Percentiles rank a stretch among this genome's conserved stretches.
Conservation (phyloP, 2,329 filamentous ascomycete genomes). For the Diaporthe nobilis region DNA sequence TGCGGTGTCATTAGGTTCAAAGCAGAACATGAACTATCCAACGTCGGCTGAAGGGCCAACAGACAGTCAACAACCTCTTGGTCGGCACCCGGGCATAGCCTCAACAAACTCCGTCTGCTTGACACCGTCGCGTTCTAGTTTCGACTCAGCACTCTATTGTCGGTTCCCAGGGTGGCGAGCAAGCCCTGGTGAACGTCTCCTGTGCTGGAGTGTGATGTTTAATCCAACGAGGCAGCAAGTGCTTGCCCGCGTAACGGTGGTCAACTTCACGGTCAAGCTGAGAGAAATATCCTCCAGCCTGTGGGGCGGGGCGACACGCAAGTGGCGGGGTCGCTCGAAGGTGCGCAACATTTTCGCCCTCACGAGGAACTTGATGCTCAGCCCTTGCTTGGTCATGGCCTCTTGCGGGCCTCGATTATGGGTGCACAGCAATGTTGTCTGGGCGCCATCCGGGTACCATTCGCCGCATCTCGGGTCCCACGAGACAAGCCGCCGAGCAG, state of each 20-base stretch:
- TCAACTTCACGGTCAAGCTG: neutral
- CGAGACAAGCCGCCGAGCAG: conserved; percentile 22
- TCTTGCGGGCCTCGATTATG: neutral
- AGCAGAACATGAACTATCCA: conserved; percentile 11
- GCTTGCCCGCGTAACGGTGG: neutral
- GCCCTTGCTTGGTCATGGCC: neutral
- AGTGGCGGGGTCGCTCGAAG: neutral
- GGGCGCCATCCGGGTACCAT: neutral
- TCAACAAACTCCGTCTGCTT: neutral
- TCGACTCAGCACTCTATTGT: neutral
- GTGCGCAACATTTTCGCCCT: neutral
- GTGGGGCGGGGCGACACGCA: neutral
- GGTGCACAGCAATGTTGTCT: neutral
- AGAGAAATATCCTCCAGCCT: neutral
- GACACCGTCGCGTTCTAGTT: conserved; percentile 5
- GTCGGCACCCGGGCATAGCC: neutral
- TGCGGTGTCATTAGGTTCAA: conserved; percentile 9
- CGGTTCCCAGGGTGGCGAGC: neutral
- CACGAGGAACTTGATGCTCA: neutral
- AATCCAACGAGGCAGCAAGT: neutral
- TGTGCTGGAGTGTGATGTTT: neutral
- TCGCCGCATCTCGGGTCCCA: conserved; percentile 1
- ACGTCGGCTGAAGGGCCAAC: neutral
- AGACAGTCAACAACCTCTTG: conserved; percentile 6
- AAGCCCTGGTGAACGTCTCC: conserved; percentile 1